Conservation (phyloP, 805 yeast species). For the Candida adriatica region DNA sequence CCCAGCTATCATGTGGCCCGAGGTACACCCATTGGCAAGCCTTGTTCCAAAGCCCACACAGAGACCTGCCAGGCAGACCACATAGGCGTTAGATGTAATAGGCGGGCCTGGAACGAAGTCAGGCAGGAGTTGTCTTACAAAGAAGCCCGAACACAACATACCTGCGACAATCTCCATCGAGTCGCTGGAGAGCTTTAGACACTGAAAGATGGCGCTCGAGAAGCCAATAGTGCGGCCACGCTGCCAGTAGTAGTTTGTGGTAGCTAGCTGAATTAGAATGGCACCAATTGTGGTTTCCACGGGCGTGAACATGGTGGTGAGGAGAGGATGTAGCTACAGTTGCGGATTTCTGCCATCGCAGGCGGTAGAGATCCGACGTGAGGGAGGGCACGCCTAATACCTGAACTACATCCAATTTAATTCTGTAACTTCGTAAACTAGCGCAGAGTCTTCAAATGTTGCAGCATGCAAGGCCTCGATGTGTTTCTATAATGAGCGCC, state of each 20-base stretch:
- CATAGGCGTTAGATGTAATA: constrained; percentile 1
- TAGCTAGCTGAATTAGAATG: constrained; percentile 36
- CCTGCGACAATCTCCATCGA: constrained; percentile 32
- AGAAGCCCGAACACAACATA: constrained; percentile 24
- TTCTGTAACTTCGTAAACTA: no score
- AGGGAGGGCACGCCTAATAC: no score
- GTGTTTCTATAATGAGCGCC: no score
- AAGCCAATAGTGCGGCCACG: constrained; percentile 41
- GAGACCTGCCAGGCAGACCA: constrained; percentile 28
- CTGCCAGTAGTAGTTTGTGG: constrained; percentile 33
- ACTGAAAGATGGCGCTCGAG: constrained; percentile 34
- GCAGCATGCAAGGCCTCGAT: no score
- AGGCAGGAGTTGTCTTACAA: constrained; percentile 22
- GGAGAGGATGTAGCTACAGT: no score
- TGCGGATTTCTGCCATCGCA: no score
- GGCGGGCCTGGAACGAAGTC: constrained; percentile 23
- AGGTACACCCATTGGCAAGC: constrained; percentile 45
- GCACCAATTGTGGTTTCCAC: constrained; percentile 40
- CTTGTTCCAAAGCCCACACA: constrained; percentile 43
- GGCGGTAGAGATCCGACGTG: no score
- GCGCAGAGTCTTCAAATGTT: no score
- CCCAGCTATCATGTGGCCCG: constrained; percentile 49
- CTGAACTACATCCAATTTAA: no score
- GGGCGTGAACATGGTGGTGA: constrained; percentile 32
- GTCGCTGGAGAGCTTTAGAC: constrained; percentile 23